These are phyloP conservation scores for Lipomyces spencermartinsiae DNA, from an alignment of 805 yeast species.

Conservation along the genomic window DNA sequence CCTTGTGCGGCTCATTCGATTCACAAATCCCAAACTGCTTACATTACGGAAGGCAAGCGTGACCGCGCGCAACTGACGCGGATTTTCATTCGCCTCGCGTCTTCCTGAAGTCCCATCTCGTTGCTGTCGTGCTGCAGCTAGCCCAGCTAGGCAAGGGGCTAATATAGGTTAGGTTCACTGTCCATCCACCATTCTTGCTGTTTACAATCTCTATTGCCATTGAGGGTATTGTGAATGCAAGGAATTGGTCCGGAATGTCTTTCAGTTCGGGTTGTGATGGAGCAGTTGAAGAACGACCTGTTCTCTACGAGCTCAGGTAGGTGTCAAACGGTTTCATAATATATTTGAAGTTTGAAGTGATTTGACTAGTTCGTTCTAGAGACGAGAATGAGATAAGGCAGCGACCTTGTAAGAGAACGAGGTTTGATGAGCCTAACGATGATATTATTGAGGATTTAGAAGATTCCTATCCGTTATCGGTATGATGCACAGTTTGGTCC, in stretches of 20 bases:
- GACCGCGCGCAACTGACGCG: constrained; percentile 3
- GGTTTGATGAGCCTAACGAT: not conserved
- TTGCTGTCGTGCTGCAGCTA: not conserved
- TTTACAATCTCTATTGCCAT: not conserved
- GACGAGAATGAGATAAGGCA: not conserved
- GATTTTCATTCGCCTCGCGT: not conserved
- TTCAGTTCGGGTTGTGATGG: not conserved
- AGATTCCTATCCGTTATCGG: not conserved
- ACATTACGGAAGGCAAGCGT: not conserved
- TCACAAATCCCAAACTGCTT: not conserved
- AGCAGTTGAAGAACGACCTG: not conserved
- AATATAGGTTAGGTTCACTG: not conserved
- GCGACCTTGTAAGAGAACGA: not conserved
- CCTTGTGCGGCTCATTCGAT: not conserved
- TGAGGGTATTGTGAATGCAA: not conserved
- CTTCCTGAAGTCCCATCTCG: not conserved
- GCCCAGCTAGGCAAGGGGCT: not conserved
- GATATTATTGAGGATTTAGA: not conserved
- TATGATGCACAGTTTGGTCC: not conserved
- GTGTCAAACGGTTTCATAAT: not conserved
- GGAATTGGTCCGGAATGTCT: not conserved
- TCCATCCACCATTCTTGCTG: not conserved
- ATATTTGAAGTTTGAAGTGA: not conserved
- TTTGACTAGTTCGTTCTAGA: not conserved
- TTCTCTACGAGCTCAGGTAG: not conserved